Evolutionary conservation across 2,329 filamentous ascomycete species (phyloP), one percentile per base, ranked within the genome.

Genomic region (Alternaria sp.): DNA sequence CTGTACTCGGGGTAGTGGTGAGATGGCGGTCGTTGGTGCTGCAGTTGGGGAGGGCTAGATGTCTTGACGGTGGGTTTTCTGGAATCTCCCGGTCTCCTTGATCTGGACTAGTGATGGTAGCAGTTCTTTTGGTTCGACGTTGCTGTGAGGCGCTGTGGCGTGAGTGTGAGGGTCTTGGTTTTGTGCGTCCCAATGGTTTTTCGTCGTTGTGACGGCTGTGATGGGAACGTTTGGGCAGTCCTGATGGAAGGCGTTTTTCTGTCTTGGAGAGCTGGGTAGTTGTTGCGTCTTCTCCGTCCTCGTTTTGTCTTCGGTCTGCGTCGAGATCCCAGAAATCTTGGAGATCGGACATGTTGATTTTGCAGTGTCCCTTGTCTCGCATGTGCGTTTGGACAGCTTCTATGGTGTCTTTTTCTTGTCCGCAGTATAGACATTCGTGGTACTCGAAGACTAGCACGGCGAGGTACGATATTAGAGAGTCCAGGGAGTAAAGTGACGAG

Each of bases 351-450:
- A 9, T 57, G 21, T 51, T 28, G 21, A 58, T 26, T 24, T 24
- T 49, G 23, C 55, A 54, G 10, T 58, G 44, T n/a, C 29, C 42
- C 14, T 42, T 50, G n/a, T 58, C 51, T 0, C 51, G 37, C 55
- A 58, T 58, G 17, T 58, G 55, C 13, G 51, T 58, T 31, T 58
- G 55, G 9, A 58, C 55, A 31, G 42, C 44, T 3, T 54, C 9
- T 5, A 54, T 24, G 13, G 36, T 54, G 1, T n/a, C 14, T 8
- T 54, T 58, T 2, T 34, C 24, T 3, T 26, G n/a, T 8, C 36
- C 44, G 13, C 55, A 58, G 23, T 44, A 54, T n/a, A 58, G 26
- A 28, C 55, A 58, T 26, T 58, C 55, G 14, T 34, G 37, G 7
- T 54, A 42, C 14, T 46, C 4, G 29, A 37, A 44, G 7, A 58